Conservation (phyloP, 192 early-diverging fungal species). For the Backusella morwellensis region DNA sequence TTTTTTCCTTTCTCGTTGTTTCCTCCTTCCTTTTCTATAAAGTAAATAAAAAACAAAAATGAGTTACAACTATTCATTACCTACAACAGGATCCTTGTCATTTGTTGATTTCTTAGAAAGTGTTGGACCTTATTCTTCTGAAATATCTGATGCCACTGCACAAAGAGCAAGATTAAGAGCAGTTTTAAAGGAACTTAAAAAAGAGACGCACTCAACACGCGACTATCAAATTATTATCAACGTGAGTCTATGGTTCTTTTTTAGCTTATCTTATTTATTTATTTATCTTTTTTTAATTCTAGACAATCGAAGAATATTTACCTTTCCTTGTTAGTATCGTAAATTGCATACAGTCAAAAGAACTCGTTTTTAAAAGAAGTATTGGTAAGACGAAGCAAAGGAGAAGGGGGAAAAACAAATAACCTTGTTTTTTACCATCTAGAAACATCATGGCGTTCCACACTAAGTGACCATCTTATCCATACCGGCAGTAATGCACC, state of each 20-base stretch:
- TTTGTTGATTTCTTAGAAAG: conserved; percentile 49
- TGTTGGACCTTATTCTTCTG: conserved; percentile 39
- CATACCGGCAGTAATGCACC: conserved; percentile 45
- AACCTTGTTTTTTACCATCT: not conserved
- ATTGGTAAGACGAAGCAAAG: conserved; percentile 21
- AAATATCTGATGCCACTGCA: conserved; percentile 57
- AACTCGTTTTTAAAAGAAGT: conserved; percentile 29
- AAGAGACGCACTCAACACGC: conserved; percentile 39
- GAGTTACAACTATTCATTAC: conserved; percentile 52
- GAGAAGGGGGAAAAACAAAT: not conserved
- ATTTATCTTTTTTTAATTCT: not conserved
- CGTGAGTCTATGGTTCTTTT: conserved; percentile 13
- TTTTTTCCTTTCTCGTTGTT: not conserved
- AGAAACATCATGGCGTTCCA: conserved; percentile 62
- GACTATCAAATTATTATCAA: conserved; percentile 47
- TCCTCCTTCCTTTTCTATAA: not conserved
- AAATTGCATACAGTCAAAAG: conserved; percentile 34
- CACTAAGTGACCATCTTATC: conserved; percentile 44
- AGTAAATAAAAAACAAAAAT: conserved; percentile 30
- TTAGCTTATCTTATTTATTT: not conserved
- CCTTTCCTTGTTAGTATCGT: conserved; percentile 45
- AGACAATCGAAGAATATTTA: conserved; percentile 48
- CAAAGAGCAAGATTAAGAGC: conserved; percentile 50
- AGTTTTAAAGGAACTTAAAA: conserved; percentile 51
- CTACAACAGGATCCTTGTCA: conserved; percentile 56